Percentiles rank a stretch among this genome's conserved stretches.
Evolutionary conservation across 73 alveolate species (phyloP).

Genomic region (Uronychia binucleata): DNA sequence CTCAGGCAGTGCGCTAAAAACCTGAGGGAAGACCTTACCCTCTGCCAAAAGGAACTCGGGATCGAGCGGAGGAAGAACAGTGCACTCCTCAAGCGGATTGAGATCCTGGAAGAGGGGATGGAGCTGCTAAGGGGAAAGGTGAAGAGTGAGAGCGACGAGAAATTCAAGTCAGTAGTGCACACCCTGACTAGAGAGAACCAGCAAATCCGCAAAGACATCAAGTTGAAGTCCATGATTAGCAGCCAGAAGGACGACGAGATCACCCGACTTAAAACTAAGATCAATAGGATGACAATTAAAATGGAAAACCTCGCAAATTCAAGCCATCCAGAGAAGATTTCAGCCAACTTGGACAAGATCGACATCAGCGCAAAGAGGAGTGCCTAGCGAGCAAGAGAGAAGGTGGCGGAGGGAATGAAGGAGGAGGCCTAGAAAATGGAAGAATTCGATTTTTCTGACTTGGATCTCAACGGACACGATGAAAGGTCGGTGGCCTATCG

Average conservation of each 20-base stretch:
- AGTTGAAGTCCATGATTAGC: conserved; percentile 19
- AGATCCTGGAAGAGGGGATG: conserved; percentile 42
- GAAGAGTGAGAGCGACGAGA: conserved; percentile 34
- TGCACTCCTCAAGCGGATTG: conserved; percentile 23
- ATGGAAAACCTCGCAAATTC: not conserved
- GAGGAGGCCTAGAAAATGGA: not conserved
- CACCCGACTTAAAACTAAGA: conserved; percentile 19
- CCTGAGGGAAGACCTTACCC: conserved; percentile 10
- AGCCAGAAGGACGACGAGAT: conserved; percentile 36
- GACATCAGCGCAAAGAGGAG: not conserved
- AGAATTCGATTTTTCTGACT: not conserved
- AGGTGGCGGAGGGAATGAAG: not conserved
- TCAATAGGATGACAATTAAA: not conserved
- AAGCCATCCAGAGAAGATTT: not conserved
- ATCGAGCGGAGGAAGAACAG: conserved; percentile 21
- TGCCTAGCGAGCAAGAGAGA: not conserved
- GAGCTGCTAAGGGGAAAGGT: conserved; percentile 7
- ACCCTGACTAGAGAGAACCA: conserved; percentile 50
- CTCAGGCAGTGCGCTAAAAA: not conserved
- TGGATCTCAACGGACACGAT: not conserved
- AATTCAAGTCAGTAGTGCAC: conserved; percentile 40
- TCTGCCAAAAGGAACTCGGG: conserved; percentile 12
- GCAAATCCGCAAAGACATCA: conserved; percentile 47
- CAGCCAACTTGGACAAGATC: not conserved
- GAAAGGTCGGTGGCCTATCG: not conserved